These are phyloP conservation scores for Ceratocystis cubensis DNA, from an alignment of 2,329 filamentous ascomycete genomes.

Conservation along the genomic window DNA sequence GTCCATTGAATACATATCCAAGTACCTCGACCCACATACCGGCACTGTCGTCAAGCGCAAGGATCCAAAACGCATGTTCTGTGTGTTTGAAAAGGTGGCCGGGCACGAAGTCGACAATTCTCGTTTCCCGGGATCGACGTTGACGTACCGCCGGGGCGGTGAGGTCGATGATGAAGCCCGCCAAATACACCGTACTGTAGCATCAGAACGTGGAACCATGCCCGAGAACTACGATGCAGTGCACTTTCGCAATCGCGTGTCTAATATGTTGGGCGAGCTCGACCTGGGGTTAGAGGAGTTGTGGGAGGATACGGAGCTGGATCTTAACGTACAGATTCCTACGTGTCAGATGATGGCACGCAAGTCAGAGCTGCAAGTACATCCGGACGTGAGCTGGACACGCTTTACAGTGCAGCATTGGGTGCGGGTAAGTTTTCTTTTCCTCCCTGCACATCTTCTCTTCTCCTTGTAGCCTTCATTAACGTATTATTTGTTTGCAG, in stretches of 20 bases:
- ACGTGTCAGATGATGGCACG: slow-evolving; percentile 78
- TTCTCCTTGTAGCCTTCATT: background rate
- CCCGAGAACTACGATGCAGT: slow-evolving; percentile 27
- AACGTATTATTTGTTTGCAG: slow-evolving; percentile 32
- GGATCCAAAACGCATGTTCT: slow-evolving; percentile 70
- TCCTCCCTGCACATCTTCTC: background rate
- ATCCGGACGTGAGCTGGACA: slow-evolving; percentile 86
- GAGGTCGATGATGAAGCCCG: slow-evolving; percentile 48
- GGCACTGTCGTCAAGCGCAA: slow-evolving; percentile 39
- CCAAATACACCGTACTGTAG: slow-evolving; percentile 40
- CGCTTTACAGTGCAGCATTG: slow-evolving; percentile 91
- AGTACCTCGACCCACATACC: slow-evolving; percentile 17
- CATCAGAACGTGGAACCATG: slow-evolving; percentile 31
- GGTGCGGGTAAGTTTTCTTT: slow-evolving; percentile 60
- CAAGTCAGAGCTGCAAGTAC: slow-evolving; percentile 51
- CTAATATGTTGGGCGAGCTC: slow-evolving; percentile 70
- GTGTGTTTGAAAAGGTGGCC: slow-evolving; percentile 77
- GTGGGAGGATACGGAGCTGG: slow-evolving; percentile 82
- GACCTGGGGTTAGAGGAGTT: slow-evolving; percentile 56
- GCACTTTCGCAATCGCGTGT: slow-evolving; percentile 26
- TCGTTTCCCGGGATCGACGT: slow-evolving; percentile 29
- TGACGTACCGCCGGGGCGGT: slow-evolving; percentile 41
- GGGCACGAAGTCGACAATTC: slow-evolving; percentile 65
- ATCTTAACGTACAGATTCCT: slow-evolving; percentile 84
- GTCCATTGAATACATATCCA: slow-evolving; percentile 77